These are phyloP conservation scores for Plenodomus biglobosus DNA, from an alignment of 2,329 filamentous ascomycete genomes.

Conservation along the genomic window DNA sequence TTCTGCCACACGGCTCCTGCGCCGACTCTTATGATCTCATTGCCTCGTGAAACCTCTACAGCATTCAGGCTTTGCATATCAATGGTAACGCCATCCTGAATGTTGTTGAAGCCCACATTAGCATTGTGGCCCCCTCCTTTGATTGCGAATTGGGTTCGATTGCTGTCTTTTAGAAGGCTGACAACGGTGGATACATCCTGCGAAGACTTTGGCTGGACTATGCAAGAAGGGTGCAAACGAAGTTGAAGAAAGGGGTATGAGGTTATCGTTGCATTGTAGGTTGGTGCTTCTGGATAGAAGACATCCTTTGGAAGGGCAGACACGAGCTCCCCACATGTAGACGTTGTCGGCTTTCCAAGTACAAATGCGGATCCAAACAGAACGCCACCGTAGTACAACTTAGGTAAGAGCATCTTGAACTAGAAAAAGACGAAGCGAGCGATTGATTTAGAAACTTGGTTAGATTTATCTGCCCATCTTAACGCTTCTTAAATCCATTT, in stretches of 20 bases:
- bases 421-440: background rate
- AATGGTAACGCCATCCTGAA: constrained; percentile 36
- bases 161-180: constrained; percentile 9
- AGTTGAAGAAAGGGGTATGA: constrained; percentile 28
- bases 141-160: constrained; percentile 24
- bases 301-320: constrained; percentile 16
- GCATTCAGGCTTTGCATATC: constrained; percentile 30
- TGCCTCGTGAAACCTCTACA: constrained; percentile 14
- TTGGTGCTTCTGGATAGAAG: constrained; percentile 18
- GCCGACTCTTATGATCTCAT: constrained; percentile 21
- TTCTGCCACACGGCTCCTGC: constrained; percentile 39
- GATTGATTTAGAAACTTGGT: background rate
- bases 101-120: constrained; percentile 31
- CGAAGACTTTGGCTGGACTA: constrained; percentile 19
- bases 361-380: background rate
- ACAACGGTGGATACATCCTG: constrained; percentile 23
- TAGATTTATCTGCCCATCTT: background rate
- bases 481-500: background rate
- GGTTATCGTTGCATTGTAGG: constrained; percentile 26
- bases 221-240: constrained; percentile 22
- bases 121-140: constrained; percentile 29
- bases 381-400: background rate
- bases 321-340: constrained; percentile 15
- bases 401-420: background rate
- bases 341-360: background rate